phyloP scores from a whole-genome alignment of 2,329 filamentous ascomycete genomes.

The Didymella arachidicola region DNA sequence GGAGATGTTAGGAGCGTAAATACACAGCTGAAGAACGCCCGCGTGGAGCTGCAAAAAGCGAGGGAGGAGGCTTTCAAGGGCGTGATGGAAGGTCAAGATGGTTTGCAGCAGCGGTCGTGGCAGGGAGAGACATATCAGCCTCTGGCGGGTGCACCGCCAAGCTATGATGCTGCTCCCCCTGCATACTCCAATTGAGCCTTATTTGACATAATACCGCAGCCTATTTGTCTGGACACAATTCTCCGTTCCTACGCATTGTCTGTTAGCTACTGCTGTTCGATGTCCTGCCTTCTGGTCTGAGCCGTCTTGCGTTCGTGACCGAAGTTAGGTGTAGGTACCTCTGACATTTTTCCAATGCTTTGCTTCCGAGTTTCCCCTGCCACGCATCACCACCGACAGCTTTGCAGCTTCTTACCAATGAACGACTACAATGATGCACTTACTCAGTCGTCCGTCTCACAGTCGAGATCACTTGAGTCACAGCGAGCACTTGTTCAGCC shows the following conservation, averaged over 20 bases:
- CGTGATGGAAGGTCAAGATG: slow-evolving; percentile 27
- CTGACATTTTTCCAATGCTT: not conserved
- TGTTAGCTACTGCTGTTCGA: not conserved
- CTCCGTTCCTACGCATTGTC: not conserved
- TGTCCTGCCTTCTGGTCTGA: not conserved
- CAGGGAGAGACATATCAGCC: slow-evolving; percentile 2
- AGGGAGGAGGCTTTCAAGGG: slow-evolving; percentile 55
- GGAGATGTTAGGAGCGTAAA: slow-evolving; percentile 43
- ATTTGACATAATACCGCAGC: not conserved
- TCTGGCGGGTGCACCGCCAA: slow-evolving; percentile 5
- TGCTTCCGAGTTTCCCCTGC: not conserved
- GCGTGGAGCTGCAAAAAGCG: slow-evolving; percentile 54
- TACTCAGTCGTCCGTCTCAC: not conserved
- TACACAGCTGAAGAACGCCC: slow-evolving; percentile 38
- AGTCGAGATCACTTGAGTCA: not conserved
- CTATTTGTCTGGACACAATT: not conserved
- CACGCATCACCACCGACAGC: not conserved
- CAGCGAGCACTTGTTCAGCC: not conserved
- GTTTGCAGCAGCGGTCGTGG: slow-evolving; percentile 1
- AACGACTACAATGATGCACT: not conserved
- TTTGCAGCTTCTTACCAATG: not conserved
- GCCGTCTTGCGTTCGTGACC: not conserved
- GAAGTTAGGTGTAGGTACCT: too few species aligned
- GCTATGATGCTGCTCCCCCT: slow-evolving; percentile 14
- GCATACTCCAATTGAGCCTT: slow-evolving; percentile 5